A percentile compares a stretch with the other conserved stretches of the same genome.
Conservation (phyloP, 495 filamentous ascomycete genomes). For the Penicillium lagena region DNA sequence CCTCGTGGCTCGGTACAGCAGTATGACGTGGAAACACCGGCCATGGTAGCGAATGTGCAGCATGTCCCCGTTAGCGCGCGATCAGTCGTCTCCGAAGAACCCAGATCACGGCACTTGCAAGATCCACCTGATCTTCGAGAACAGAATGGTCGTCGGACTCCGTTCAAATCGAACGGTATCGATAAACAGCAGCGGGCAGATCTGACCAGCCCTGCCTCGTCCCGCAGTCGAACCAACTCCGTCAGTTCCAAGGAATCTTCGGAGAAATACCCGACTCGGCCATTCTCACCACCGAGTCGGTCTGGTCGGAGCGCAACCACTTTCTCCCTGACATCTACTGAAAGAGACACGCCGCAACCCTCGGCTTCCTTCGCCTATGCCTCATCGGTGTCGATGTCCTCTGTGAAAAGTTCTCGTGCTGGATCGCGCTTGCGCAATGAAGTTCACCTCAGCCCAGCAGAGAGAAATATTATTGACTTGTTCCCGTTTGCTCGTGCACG, state of each 20-base stretch:
- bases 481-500: conserved; percentile 66
- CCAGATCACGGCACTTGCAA: conserved; percentile 25
- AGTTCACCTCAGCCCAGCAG: conserved; percentile 58
- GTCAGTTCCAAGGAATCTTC: conserved; percentile 46
- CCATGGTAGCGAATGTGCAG: conserved; percentile 75
- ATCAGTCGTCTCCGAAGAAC: conserved; percentile 71
- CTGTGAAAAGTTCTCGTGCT: conserved; percentile 54
- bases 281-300: conserved; percentile 35
- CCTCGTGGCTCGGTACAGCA: conserved; percentile 87
- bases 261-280: conserved; percentile 24
- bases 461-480: conserved; percentile 50
- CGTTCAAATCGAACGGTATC: conserved; percentile 35
- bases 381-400: conserved; percentile 59
- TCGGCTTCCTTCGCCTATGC: conserved; percentile 33
- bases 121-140: conserved; percentile 34
- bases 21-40: conserved; percentile 81
- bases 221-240: conserved; percentile 58
- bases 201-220: conserved; percentile 56
- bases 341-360: conserved; percentile 32
- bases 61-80: conserved; percentile 70
- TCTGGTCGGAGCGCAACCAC: conserved; percentile 43
- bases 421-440: conserved; percentile 78
- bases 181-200: conserved; percentile 50
- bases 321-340: conserved; percentile 34
- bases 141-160: conserved; percentile 22